Evolutionary conservation across 345 rosid species (phyloP).

Genomic region (Syzygium grande): DNA sequence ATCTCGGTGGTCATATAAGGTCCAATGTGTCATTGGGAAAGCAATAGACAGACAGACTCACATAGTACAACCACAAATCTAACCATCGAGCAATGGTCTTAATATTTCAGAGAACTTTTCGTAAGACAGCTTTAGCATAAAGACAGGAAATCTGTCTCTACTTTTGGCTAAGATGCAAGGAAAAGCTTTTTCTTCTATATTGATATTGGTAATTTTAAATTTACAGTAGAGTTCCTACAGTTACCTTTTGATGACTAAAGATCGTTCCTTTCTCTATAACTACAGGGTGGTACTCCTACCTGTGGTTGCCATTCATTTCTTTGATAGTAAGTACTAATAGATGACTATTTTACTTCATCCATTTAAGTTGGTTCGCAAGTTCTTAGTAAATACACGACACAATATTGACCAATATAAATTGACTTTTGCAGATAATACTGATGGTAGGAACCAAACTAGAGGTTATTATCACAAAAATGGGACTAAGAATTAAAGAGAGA

Average conservation of each 20-base stretch:
- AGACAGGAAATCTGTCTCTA: not conserved
- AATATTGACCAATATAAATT: not conserved
- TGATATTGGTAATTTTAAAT: not conserved
- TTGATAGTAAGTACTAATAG: conserved; percentile 50
- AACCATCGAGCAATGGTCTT: not conserved
- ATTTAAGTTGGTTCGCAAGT: not conserved
- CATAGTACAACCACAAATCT: not conserved
- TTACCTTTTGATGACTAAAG: not conserved
- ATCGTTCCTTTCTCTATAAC: not conserved
- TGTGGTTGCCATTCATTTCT: conserved; percentile 83
- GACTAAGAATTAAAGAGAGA: conserved; percentile 66
- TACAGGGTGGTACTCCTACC: conserved; percentile 60
- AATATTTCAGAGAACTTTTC: not conserved
- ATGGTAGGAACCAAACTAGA: conserved; percentile 76
- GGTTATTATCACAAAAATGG: conserved; percentile 79
- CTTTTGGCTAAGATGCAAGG: not conserved
- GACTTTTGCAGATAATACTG: conserved; percentile 42
- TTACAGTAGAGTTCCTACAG: not conserved
- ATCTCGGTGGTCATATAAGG: not conserved
- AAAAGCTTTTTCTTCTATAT: not conserved
- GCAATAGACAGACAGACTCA: not conserved
- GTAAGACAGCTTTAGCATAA: not conserved
- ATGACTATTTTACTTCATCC: not conserved
- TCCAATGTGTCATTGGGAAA: not conserved
- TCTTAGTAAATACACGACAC: not conserved